These are phyloP conservation scores for Inga leiocalycina DNA, from an alignment of 306 rosid genomes.

Conservation along the genomic window DNA sequence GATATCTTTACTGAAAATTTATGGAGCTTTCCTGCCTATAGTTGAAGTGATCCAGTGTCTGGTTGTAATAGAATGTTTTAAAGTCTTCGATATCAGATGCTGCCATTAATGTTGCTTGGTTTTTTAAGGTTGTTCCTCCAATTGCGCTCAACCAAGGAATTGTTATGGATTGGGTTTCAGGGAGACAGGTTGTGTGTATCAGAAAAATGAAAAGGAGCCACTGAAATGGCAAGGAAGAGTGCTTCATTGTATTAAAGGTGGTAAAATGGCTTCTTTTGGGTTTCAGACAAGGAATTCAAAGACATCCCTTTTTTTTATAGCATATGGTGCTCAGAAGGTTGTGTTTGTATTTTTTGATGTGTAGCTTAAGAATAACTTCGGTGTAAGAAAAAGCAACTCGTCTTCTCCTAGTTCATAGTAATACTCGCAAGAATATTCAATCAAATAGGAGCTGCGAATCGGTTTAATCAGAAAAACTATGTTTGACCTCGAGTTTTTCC, in stretches of 20 bases:
- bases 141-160: slow-evolving; percentile 50
- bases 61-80: slow-evolving; percentile 49
- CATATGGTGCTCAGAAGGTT: not conserved
- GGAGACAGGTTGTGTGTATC: slow-evolving; percentile 20
- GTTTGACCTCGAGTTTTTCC: not conserved
- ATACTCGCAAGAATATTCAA: not conserved
- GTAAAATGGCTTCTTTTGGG: not conserved
- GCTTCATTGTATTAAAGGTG: not conserved
- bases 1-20: slow-evolving; percentile 55
- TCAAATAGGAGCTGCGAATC: not conserved
- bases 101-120: slow-evolving; percentile 9
- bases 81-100: slow-evolving; percentile 21
- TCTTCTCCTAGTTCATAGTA: not conserved
- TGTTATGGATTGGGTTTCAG: slow-evolving; percentile 8
- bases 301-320: slow-evolving; percentile 11
- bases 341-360: not conserved
- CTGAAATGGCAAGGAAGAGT: not conserved
- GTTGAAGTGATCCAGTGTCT: slow-evolving; percentile 73
- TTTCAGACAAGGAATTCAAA: not conserved
- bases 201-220: slow-evolving; percentile 30
- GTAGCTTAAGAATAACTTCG: not conserved
- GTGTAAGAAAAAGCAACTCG: not conserved
- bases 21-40: slow-evolving; percentile 57
- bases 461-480: not conserved
- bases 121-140: slow-evolving; percentile 26